Evolutionary conservation across 2,329 filamentous ascomycete species (phyloP), one percentile per base, ranked within the genome.

Genomic region (Ambrosiella beaveri): DNA sequence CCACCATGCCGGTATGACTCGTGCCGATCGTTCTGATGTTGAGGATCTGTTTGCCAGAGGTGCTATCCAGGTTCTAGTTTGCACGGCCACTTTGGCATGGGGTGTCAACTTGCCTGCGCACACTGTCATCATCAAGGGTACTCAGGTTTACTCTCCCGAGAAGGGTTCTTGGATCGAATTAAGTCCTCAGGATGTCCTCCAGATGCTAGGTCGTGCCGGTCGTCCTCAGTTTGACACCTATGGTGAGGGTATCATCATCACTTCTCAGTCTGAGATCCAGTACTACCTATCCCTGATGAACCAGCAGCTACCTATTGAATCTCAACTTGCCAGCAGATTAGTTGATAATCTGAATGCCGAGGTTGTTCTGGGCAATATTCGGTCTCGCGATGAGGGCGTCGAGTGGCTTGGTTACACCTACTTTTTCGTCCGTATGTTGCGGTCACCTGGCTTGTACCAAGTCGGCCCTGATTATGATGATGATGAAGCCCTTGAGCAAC

Each of bases 371-470:
- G 93, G 93, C 56, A 98, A 95, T 65, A 81, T 98, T 35, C 83
- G 91, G 58, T 90, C 77, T 61, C 82, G 94, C 60, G 91, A 98
- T 64, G 93, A 98, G 67, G 93, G 86, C 64, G 93, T 98, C n/a
- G 90, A 98, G 67, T 98, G 93, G 93, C 80, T 98, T 39, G 91
- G 93, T 11, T 98, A 98, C 70, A 96, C 91, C 0, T 98, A 98
- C 69, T 81, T 98, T 15, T 98, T 95, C 66, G 88, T 98, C 57
- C 86, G 93, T 54, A 98, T 98, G 93, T 79, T 98, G 62, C 84
- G 93, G 37, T 96, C 91, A 1, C 93, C 93, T 40, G 91, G 88
- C 0, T 74, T 98, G 11, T 98, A 98, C 68, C 91, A 93, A 66
- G 93, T 98, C 55, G 93, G 93, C 3, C 83, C 90, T 9, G 94